Evolutionary conservation across 257 asterid genomes (phyloP), one percentile per base, ranked within the genome.

Genomic region (Solanum arcanum): DNA sequence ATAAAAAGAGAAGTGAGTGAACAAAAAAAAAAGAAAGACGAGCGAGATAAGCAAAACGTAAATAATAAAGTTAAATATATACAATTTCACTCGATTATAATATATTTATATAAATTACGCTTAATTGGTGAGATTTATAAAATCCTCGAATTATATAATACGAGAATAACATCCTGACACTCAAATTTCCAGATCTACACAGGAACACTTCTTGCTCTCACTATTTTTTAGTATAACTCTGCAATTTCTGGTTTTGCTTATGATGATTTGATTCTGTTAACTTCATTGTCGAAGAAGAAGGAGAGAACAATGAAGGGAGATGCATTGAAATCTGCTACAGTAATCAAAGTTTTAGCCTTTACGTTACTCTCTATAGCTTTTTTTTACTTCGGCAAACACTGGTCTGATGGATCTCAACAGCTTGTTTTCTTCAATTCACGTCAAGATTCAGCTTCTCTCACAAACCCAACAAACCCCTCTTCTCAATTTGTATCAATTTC

Each of bases 351-450:
- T 77, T 70, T 93, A 1, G 93, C 91, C 8, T 89, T 96, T n/a
- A 3, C 93, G 14, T 91, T 94, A 44, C 86, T 94, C 23, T 92
- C 96, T 9, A 86, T 94, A 70, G 86, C 88, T 14, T 96, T 93
- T 91, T 96, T 96, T 90, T 94, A 92, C 92, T 80, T 94, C 5
- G 96, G 98, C 68, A 94, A 93, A 88, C 95, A 92, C 88, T 93
- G 92, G 90, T 88, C 97, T 86, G 90, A 92, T 52, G 89, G 92
- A 41, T 89, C 92, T 33, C 98, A 92, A 86, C 96, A 93, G 66
- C 93, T 96, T 68, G 46, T 93, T 21, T 94, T 96, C 93, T 94
- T 93, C 90, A 89, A 94, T 82, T 87, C 93, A 9, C 93, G 70
- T 52, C 94, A 88, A 87, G 72, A 64, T 59, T 84, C 92, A 47